Evolutionary conservation across 345 rosid genomes (phyloP).

Genomic region (Eucalyptus lansdowneana): DNA sequence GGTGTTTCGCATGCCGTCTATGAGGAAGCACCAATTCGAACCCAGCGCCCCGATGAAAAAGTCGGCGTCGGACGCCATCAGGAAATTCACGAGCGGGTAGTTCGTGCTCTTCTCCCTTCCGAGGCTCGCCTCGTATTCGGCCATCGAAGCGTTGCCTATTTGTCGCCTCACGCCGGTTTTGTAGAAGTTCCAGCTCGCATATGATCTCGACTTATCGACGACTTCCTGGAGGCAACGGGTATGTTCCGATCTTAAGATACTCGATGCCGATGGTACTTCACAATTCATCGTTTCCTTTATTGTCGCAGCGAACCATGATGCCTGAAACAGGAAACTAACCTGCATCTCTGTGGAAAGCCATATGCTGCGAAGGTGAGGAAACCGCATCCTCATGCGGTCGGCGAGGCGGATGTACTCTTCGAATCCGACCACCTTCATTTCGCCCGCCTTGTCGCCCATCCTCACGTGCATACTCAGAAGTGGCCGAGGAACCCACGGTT

Average conservation of each 20-base stretch:
- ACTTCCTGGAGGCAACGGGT: conserved; percentile 29
- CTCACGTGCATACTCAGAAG: conserved; percentile 88
- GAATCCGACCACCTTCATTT: conserved; percentile 74
- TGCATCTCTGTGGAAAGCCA: conserved; percentile 98
- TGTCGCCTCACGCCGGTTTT: conserved; percentile 77
- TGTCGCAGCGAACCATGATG: neutral
- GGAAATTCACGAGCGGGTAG: conserved; percentile 86
- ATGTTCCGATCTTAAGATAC: neutral
- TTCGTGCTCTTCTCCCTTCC: conserved; percentile 88
- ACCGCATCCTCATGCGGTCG: conserved; percentile 33
- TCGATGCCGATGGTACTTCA: neutral
- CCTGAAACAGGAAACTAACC: conserved; percentile 7
- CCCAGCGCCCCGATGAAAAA: conserved; percentile 90
- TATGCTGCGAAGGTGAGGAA: conserved; percentile 54
- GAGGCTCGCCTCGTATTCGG: conserved; percentile 70
- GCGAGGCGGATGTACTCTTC: conserved; percentile 69
- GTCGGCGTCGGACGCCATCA: conserved; percentile 87
- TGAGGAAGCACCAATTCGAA: conserved; percentile 93
- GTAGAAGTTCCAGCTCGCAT: conserved; percentile 59
- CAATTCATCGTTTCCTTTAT: neutral
- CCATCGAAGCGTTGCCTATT: conserved; percentile 68
- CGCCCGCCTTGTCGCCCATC: conserved; percentile 97
- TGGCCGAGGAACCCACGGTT: conserved; percentile 85
- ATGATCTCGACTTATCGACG: conserved; percentile 36
- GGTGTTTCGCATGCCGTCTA: conserved; percentile 93